These are phyloP conservation scores for Lactarius quietus DNA, from an alignment of 768 basidiomycete genomes.

Conservation along the genomic window DNA sequence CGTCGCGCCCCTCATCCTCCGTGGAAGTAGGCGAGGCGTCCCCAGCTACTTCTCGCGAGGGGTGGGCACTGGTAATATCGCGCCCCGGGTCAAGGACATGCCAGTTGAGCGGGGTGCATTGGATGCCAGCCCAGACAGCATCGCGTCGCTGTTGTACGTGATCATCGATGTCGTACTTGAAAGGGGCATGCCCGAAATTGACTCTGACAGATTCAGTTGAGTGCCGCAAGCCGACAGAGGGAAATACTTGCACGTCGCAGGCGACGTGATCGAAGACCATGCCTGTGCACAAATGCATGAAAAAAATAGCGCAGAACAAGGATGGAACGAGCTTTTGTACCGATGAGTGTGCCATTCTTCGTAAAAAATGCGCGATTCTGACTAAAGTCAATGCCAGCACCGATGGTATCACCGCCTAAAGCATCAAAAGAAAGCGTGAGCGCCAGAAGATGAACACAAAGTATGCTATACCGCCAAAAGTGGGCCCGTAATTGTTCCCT, in stretches of 20 bases:
- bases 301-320: conserved; percentile 10
- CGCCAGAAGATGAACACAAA: background rate
- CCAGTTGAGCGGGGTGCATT: conserved; percentile 52
- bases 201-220: conserved; percentile 71
- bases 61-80: background rate
- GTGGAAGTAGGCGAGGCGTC: conserved; percentile 42
- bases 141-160: conserved; percentile 72
- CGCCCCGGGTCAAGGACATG: conserved; percentile 30
- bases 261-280: conserved; percentile 70
- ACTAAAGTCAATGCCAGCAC: conserved; percentile 91
- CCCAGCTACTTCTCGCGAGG: conserved; percentile 36
- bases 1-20: conserved; percentile 32
- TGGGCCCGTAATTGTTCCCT: conserved; percentile 70
- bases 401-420: conserved; percentile 81
- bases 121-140: conserved; percentile 62
- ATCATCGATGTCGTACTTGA: conserved; percentile 87
- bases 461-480: conserved; percentile 68
- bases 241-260: conserved; percentile 65
- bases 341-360: conserved; percentile 74
- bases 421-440: conserved; percentile 14
- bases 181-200: conserved; percentile 86
- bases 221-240: conserved; percentile 86
- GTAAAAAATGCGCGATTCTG: conserved; percentile 82
- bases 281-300: conserved; percentile 39
- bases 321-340: conserved; percentile 35